Percentiles rank a stretch among this genome's conserved stretches.
These are phyloP conservation scores for Solanum sejunctum DNA, from an alignment of 257 asterid genomes.

Conservation along the genomic window DNA sequence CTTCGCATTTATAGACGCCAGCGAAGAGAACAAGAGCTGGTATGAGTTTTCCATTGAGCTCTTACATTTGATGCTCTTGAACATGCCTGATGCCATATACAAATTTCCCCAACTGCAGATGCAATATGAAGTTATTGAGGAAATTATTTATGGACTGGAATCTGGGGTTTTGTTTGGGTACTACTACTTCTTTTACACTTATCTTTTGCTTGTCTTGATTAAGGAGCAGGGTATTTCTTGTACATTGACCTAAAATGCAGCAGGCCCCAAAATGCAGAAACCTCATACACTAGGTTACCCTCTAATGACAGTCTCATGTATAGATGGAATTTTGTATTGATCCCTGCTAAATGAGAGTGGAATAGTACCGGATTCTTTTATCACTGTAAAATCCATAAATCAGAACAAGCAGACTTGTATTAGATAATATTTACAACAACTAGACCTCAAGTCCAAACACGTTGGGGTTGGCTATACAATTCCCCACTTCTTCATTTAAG, in stretches of 20 bases:
- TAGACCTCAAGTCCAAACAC: not conserved
- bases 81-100: constrained; percentile 1
- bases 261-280: not conserved
- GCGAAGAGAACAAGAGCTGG: constrained; percentile 95
- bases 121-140: constrained; percentile 96
- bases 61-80: not conserved
- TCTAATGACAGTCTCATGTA: not conserved
- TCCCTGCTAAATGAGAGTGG: not conserved
- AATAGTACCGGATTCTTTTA: not conserved
- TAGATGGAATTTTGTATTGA: not conserved
- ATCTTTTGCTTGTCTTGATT: not conserved
- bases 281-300: not conserved
- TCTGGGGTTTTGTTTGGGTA: constrained; percentile 98
- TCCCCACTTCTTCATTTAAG: not conserved
- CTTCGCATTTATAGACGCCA: constrained; percentile 80
- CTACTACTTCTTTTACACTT: not conserved
- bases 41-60: constrained; percentile 9
- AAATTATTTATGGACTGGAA: constrained; percentile 83
- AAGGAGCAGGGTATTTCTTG: not conserved
- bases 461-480: not conserved
- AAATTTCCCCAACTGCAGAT: constrained; percentile 40
- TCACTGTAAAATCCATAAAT: not conserved
- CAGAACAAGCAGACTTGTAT: not conserved
- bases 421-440: not conserved
- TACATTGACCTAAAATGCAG: not conserved